phyloP scores from a whole-genome alignment of 208 protist genomes.

The Angomonas desouzai region DNA sequence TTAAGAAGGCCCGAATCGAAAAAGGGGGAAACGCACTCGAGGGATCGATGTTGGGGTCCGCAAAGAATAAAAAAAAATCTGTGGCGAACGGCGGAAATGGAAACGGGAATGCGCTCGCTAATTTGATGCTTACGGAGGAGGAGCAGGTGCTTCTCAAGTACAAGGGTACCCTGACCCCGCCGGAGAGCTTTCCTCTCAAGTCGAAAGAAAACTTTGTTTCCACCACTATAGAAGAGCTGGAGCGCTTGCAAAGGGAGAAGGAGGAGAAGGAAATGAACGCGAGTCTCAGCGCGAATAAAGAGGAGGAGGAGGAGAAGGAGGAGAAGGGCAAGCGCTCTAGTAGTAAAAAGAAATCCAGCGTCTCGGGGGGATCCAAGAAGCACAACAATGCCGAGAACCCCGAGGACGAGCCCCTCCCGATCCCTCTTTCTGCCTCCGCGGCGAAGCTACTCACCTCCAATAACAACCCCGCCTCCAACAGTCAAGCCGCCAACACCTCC shows the following conservation, averaged over 20 bases:
- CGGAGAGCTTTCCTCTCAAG: constrained; percentile 2
- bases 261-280: constrained; percentile 4
- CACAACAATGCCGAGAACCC: neutral
- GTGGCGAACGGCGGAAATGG: constrained; percentile 10
- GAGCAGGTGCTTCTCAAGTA: neutral
- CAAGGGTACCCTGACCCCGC: neutral
- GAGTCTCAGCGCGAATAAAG: neutral
- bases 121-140: constrained; percentile 1
- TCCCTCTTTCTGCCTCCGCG: constrained; percentile 8
- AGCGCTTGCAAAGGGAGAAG: neutral
- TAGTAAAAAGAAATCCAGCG: neutral
- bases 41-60: neutral
- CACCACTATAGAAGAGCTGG: constrained; percentile 6
- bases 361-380: neutral
- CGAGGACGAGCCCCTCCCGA: neutral
- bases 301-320: neutral
- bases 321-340: neutral
- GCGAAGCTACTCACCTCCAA: constrained; percentile 8
- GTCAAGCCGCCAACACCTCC: neutral
- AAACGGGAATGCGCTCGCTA: neutral
- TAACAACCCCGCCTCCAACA: neutral
- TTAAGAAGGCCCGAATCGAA: neutral
- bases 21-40: neutral
- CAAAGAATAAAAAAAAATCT: constrained; percentile 10
- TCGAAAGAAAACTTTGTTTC: constrained; percentile 1